Evolutionary conservation across 805 yeast species (phyloP), one percentile per base, ranked within the genome.

Genomic region (Metschnikowia hibisci): DNA sequence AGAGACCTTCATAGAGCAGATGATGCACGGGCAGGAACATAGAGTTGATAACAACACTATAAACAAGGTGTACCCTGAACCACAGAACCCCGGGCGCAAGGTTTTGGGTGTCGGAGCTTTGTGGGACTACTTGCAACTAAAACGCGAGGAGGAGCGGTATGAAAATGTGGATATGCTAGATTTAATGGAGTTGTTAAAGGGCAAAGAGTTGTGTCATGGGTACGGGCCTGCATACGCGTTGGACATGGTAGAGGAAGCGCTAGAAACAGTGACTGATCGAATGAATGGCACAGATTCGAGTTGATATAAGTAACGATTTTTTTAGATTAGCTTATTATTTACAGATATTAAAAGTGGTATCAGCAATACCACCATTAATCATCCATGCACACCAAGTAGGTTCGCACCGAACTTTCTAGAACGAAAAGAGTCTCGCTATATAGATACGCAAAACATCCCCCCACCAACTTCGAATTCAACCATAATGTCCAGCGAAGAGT

Each of bases 191-290:
- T 61, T 60, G 22, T 67, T 88, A 42, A 76, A 71, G 55, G 95
- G 93, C 1, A 61, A 74, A 27, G 95, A 86, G 58, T 72, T 67
- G 30, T 87, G 96, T 56, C 91, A 87, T 58, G 93, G 90, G 2
- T 74, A 68, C 54, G 96, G 96, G 0, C 85, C 87, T 6, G 86
- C 84, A 1, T 81, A 81, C 51, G 71, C 78, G 0, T 47, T 78
- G 30, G 57, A 55, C 2, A 29, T 68, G 40, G 73, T 80, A 14
- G 73, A 78, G 46, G 54, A 26, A 4, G 50, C 48, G 32, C 42
- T 51, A 4, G 25, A 31, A 13, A 16, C 34, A 13, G 52, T 47
- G 11, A 47, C 45, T 3, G 39, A 26, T 23, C 41, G 40, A 4
- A 20, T 37, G 12, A 37, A 37, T 18, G 40, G 40, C 18, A 3